Conservation (phyloP, 768 basidiomycete genomes). For the Lactarius hengduanensis region DNA sequence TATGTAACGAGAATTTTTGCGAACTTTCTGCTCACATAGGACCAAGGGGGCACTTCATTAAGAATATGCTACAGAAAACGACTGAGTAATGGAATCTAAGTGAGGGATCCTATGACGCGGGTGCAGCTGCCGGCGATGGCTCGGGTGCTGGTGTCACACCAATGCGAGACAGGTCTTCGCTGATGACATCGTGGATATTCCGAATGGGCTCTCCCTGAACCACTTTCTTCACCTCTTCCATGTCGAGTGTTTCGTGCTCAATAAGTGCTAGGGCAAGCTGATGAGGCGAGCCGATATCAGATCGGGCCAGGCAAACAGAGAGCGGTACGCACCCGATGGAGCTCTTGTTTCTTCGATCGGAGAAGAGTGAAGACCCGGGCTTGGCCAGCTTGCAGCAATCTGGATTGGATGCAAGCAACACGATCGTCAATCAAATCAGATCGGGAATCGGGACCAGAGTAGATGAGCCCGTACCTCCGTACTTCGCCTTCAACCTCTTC, state of each 20-base stretch:
- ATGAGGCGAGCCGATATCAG: not conserved
- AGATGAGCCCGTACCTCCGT: slow-evolving; percentile 53
- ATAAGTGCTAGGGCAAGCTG: slow-evolving; percentile 90
- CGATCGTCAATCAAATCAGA: slow-evolving; percentile 9
- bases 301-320: not conserved
- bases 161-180: slow-evolving; percentile 46
- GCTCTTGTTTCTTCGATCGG: slow-evolving; percentile 64
- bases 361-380: slow-evolving; percentile 62
- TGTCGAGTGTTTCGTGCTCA: slow-evolving; percentile 90
- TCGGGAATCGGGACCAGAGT: not conserved
- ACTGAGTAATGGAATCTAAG: slow-evolving; percentile 12
- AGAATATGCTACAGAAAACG: slow-evolving; percentile 12
- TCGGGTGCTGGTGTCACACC: slow-evolving; percentile 1
- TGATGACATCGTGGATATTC: slow-evolving; percentile 61
- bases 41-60: not conserved
- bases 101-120: slow-evolving; percentile 10
- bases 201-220: slow-evolving; percentile 81
- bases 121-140: slow-evolving; percentile 14
- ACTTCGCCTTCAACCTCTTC: slow-evolving; percentile 90
- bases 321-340: slow-evolving; percentile 59
- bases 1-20: not conserved
- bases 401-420: not conserved
- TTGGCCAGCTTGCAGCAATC: slow-evolving; percentile 54
- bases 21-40: not conserved
- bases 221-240: slow-evolving; percentile 83